Percentiles rank a stretch among this genome's conserved stretches.
Evolutionary conservation across 306 rosid species (phyloP).

Genomic region (Glycine soja): DNA sequence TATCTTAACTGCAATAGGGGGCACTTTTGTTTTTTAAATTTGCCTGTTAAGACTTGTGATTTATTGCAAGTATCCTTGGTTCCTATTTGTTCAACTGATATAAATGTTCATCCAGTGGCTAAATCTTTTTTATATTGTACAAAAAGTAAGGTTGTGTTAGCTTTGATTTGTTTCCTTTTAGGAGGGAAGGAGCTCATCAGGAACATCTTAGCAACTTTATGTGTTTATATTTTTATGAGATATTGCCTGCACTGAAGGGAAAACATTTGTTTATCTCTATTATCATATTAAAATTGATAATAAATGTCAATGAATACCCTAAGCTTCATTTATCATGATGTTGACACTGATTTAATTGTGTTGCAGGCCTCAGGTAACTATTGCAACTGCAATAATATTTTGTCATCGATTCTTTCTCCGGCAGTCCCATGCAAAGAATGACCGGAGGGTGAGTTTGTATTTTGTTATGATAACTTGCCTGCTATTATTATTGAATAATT

Average conservation of each 20-base stretch:
- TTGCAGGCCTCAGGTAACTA: slow-evolving; percentile 97
- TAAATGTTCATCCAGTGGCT: background rate
- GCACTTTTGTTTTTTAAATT: background rate
- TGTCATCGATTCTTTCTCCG: slow-evolving; percentile 97
- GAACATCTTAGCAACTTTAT: slow-evolving; percentile 27
- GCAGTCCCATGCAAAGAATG: slow-evolving; percentile 96
- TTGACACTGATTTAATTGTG: slow-evolving; percentile 40
- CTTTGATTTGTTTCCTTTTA: slow-evolving; percentile 9
- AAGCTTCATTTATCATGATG: slow-evolving; percentile 29
- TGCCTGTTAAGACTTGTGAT: slow-evolving; percentile 11
- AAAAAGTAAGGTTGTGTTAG: slow-evolving; percentile 18
- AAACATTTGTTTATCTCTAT: background rate
- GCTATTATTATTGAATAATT: background rate
- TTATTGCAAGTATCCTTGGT: slow-evolving; percentile 8
- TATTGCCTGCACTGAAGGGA: slow-evolving; percentile 14
- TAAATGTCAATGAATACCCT: background rate
- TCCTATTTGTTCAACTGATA: slow-evolving; percentile 19
- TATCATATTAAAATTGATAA: background rate
- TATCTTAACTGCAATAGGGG: slow-evolving; percentile 28
- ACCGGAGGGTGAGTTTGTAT: slow-evolving; percentile 84
- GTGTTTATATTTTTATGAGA: slow-evolving; percentile 31
- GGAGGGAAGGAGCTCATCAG: background rate
- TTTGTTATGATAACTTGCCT: slow-evolving; percentile 25
- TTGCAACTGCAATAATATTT: slow-evolving; percentile 95
- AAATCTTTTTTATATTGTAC: slow-evolving; percentile 21